Conservation (phyloP, 2,329 filamentous ascomycete genomes). For the Fusarium chlamydosporum region DNA sequence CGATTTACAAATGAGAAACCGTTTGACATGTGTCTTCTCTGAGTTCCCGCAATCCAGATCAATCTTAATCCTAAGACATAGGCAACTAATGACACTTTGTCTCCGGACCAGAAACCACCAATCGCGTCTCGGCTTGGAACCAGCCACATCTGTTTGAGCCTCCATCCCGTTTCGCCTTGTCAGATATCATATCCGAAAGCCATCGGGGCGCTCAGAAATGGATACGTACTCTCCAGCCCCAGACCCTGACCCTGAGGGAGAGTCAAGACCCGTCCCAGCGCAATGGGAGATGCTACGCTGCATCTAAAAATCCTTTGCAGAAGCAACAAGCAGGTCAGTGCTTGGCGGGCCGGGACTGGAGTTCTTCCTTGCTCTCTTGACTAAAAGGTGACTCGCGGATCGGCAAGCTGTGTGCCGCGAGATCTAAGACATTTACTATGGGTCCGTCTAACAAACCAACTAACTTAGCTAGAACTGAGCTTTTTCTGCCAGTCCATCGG, state of each 20-base stretch:
- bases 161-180: conserved; percentile 10
- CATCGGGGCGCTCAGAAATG: conserved; percentile 12
- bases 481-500: conserved; percentile 20
- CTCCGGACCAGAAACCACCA: background rate
- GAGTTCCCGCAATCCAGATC: conserved; percentile 9
- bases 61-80: conserved; percentile 13
- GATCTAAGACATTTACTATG: conserved; percentile 44
- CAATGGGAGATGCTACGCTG: conserved; percentile 26
- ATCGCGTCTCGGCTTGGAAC: background rate
- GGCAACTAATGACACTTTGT: background rate
- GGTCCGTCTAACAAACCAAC: conserved; percentile 10
- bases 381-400: conserved; percentile 33
- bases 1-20: conserved; percentile 27
- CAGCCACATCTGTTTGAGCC: conserved; percentile 35
- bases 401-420: conserved; percentile 25
- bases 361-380: conserved; percentile 1
- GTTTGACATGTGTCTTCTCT: conserved; percentile 31
- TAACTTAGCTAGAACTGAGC: background rate
- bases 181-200: conserved; percentile 39
- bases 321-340: conserved; percentile 23
- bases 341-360: conserved; percentile 1
- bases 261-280: conserved; percentile 17
- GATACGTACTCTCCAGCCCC: background rate
- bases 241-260: background rate
- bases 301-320: conserved; percentile 21